Conservation (phyloP, 1,139 yeast species). For the Pichia sp. region DNA sequence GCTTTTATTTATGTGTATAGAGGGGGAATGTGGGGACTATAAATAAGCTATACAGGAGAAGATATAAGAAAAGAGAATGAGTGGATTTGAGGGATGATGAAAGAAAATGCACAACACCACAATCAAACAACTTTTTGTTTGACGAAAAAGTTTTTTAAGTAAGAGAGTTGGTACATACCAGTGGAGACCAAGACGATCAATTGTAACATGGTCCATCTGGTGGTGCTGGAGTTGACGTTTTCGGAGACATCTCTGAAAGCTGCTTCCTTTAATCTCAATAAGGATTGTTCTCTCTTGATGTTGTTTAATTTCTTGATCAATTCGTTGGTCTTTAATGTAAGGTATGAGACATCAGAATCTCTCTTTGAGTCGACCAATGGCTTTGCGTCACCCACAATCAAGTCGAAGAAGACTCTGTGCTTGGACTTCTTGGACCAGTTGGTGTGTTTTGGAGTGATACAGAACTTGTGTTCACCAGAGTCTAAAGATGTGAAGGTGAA, state of each 20-base stretch:
- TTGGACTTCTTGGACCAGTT: slow-evolving; percentile 40
- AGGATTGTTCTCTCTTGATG: slow-evolving; percentile 51
- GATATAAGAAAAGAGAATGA: too few relatives aligned
- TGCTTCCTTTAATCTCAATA: slow-evolving; percentile 53
- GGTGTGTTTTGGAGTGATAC: slow-evolving; percentile 53
- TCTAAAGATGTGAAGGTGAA: slow-evolving; percentile 62
- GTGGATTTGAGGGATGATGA: too few relatives aligned
- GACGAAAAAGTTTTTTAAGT: slow-evolving; percentile 37
- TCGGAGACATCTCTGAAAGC: slow-evolving; percentile 55
- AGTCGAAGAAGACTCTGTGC: slow-evolving; percentile 45
- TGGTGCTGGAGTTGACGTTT: slow-evolving; percentile 48
- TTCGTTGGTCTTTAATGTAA: slow-evolving; percentile 43
- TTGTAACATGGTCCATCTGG: slow-evolving; percentile 58
- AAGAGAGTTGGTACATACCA: slow-evolving; percentile 41
- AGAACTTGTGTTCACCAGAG: slow-evolving; percentile 61
- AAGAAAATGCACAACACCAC: too few relatives aligned
- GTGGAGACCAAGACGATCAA: slow-evolving; percentile 40
- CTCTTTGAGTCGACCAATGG: slow-evolving; percentile 46
- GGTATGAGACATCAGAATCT: slow-evolving; percentile 39
- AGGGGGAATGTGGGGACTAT: neutral
- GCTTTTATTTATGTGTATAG: neutral
- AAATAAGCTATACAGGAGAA: neutral
- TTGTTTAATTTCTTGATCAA: slow-evolving; percentile 47
- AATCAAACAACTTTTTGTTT: slow-evolving; percentile 36
- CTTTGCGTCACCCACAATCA: slow-evolving; percentile 47